Conservation (phyloP, 495 filamentous ascomycete genomes). For the Penicillium waksmanii region DNA sequence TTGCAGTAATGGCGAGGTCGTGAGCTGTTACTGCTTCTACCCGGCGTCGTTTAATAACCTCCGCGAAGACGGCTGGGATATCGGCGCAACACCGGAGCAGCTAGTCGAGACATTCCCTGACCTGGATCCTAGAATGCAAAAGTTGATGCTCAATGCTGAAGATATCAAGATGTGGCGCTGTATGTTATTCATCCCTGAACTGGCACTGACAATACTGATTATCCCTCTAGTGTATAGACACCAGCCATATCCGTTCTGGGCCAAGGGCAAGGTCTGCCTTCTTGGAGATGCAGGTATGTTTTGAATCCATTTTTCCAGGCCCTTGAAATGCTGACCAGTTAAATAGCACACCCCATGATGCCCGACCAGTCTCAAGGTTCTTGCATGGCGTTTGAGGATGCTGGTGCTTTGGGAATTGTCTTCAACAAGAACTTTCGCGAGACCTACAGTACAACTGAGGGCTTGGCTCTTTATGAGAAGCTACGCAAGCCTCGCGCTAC, state of each 20-base stretch:
- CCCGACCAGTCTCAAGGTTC: slow-evolving; percentile 47
- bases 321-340: background rate
- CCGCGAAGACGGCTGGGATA: slow-evolving; percentile 36
- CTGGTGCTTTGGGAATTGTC: slow-evolving; percentile 37
- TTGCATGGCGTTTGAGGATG: slow-evolving; percentile 47
- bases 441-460: slow-evolving; percentile 29
- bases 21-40: slow-evolving; percentile 36
- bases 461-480: slow-evolving; percentile 43
- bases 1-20: slow-evolving; percentile 34
- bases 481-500: slow-evolving; percentile 44
- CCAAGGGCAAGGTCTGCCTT: slow-evolving; percentile 29
- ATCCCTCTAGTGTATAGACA: slow-evolving; percentile 28
- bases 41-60: slow-evolving; percentile 26
- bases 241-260: slow-evolving; percentile 34
- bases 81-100: slow-evolving; percentile 27
- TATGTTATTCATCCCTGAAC: slow-evolving; percentile 8
- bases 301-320: background rate
- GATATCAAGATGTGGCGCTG: slow-evolving; percentile 38
- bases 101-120: slow-evolving; percentile 31
- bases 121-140: slow-evolving; percentile 30
- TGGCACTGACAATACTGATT: slow-evolving; percentile 1
- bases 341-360: slow-evolving; percentile 54
- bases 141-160: slow-evolving; percentile 30
- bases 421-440: slow-evolving; percentile 35
- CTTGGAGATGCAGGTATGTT: slow-evolving; percentile 34